A percentile compares a stretch with the other conserved stretches of the same genome.
phyloP scores from a whole-genome alignment of 1,139 yeast species.

The Geotrichum klebahnii region DNA sequence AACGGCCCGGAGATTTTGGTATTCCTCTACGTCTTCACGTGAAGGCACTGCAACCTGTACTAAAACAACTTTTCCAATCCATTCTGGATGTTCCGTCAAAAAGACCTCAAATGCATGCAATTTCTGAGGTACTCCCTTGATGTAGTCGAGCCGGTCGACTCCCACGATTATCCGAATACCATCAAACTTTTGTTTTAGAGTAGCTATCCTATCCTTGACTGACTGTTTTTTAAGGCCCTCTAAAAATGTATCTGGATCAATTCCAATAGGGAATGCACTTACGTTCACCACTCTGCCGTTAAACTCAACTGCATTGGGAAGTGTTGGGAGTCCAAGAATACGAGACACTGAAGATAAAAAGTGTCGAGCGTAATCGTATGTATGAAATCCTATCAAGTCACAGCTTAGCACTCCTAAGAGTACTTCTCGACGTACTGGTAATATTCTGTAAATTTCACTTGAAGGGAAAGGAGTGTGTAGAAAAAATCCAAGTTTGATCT shows the following conservation, averaged over 20 bases:
- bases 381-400: slow-evolving; percentile 94
- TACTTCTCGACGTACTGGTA: slow-evolving; percentile 93
- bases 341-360: slow-evolving; percentile 88
- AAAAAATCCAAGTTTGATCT: slow-evolving; percentile 84
- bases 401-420: slow-evolving; percentile 88
- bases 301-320: slow-evolving; percentile 87
- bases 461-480: slow-evolving; percentile 98
- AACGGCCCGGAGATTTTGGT: slow-evolving; percentile 86
- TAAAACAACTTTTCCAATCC: slow-evolving; percentile 94
- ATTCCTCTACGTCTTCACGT: slow-evolving; percentile 97
- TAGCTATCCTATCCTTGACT: slow-evolving; percentile 63
- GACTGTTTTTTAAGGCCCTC: slow-evolving; percentile 65
- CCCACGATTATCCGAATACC: slow-evolving; percentile 87
- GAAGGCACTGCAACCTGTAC: slow-evolving; percentile 98
- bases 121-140: slow-evolving; percentile 96
- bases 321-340: slow-evolving; percentile 72
- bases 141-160: slow-evolving; percentile 90
- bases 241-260: slow-evolving; percentile 85
- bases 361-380: slow-evolving; percentile 99
- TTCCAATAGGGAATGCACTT: slow-evolving; percentile 98
- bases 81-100: slow-evolving; percentile 88
- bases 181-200: slow-evolving; percentile 59
- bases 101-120: slow-evolving; percentile 93
- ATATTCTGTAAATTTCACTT: slow-evolving; percentile 86
- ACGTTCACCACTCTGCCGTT: slow-evolving; percentile 74